These are phyloP conservation scores for Phialocephala subalpina DNA, from an alignment of 2,329 filamentous ascomycete species.

Conservation along the genomic window DNA sequence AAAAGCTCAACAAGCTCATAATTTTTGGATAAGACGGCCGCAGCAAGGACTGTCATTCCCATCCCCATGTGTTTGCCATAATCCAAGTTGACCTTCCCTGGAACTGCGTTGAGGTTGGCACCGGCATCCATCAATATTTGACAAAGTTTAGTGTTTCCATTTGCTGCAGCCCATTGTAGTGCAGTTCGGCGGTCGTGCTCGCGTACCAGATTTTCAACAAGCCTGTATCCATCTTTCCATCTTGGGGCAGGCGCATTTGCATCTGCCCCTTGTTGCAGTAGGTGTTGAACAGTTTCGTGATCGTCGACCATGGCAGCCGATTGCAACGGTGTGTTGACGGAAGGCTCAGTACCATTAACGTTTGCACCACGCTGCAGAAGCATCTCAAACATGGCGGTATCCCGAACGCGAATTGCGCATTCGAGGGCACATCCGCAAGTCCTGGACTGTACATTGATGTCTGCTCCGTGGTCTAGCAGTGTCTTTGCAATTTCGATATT, in stretches of 20 bases:
- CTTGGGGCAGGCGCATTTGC: conserved; percentile 12
- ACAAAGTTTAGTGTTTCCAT: conserved; percentile 1
- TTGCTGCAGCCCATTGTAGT: background rate
- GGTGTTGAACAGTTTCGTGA: background rate
- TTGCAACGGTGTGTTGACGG: conserved; percentile 4
- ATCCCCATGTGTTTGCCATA: no score
- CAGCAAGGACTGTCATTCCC: background rate
- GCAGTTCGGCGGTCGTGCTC: conserved; percentile 11
- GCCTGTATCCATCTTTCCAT: no score
- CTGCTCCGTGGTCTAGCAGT: background rate
- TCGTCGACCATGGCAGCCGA: conserved; percentile 11
- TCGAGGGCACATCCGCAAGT: background rate
- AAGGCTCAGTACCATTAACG: background rate
- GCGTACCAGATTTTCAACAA: no score
- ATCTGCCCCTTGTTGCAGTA: conserved; percentile 15
- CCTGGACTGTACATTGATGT: background rate
- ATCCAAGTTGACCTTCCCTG: background rate
- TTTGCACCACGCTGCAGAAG: background rate
- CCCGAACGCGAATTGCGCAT: background rate
- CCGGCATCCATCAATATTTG: conserved; percentile 12
- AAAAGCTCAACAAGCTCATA: background rate
- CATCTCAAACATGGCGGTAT: background rate
- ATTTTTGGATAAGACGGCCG: conserved; percentile 4
- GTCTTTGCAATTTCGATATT: background rate
- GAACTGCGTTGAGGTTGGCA: conserved; percentile 15